Evolutionary conservation across 352 stramenopile species (phyloP), one percentile per base, ranked within the genome.

Genomic region (Phytophthora crassamura): DNA sequence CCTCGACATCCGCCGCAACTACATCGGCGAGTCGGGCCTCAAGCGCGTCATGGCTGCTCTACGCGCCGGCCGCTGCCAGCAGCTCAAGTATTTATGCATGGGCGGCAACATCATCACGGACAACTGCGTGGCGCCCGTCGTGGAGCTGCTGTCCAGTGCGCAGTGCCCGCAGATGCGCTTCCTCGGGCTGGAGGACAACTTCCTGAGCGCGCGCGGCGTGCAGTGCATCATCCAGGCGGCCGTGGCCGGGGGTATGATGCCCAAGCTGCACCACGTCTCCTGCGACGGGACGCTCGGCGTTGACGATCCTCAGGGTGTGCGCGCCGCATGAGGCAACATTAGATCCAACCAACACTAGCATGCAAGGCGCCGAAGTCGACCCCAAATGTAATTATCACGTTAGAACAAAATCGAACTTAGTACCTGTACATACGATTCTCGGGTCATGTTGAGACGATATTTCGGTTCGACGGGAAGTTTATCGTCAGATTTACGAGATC

Each of bases 51-150:
- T 90, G 82, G 71, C 74, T 8, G 75, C 85, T 32, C 62, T 93
- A 3, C 67, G 71, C 11, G 72, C 52, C 7, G 82, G 85, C 0
- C 72, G 73, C 18, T 87, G 73, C 53, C 67, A 72, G 28, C 70
- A 86, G 46, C 85, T 93, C 57, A 89, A 90, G 82, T 90, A 89
- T 69, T 72, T 93, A 63, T 93, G 85, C 74, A 89, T 93, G 79
- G 85, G 85, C 25, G 85, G 85, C 66, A 93, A 93, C 65, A 93
- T 91, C 57, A 91, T 93, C 68, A 91, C 85, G 32, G 85, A 93
- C 73, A 90, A 88, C 70, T 82, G 82, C 53, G 84, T 93, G n/a
- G 65, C 78, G 3, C 82, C 82, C 1, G 82, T 93, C 2, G 77
- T 90, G 53, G 68, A 84, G 43, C 51, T 93, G 16, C 60, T 93